Percentiles rank a stretch among this genome's conserved stretches.
phyloP scores from a whole-genome alignment of 768 basidiomycete species.

The Mycena rebaudengoi region DNA sequence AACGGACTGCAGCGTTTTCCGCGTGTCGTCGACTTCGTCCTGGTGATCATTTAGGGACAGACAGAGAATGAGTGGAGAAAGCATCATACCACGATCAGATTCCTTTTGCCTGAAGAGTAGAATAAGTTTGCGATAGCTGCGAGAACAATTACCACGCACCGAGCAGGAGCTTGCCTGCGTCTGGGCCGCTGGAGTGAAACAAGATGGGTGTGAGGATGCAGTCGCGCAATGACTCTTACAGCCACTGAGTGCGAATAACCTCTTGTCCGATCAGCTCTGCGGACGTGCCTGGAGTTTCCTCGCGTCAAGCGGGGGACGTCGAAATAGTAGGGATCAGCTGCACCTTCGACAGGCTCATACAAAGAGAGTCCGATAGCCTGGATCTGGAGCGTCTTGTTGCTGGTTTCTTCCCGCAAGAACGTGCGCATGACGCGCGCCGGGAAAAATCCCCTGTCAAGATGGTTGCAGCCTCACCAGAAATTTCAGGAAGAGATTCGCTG shows the following conservation, averaged over 20 bases:
- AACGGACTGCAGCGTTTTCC: constrained; percentile 86
- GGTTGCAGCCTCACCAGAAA: no score
- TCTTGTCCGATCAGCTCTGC: constrained; percentile 81
- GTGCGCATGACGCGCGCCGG: constrained; percentile 95
- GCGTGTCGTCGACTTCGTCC: constrained; percentile 91
- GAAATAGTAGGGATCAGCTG: neutral
- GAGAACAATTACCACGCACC: constrained; percentile 54
- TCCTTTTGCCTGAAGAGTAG: constrained; percentile 5
- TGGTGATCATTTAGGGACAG: constrained; percentile 35
- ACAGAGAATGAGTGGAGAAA: neutral
- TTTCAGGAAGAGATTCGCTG: constrained; percentile 44
- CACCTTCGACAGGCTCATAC: constrained; percentile 77
- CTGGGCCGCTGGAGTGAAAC: constrained; percentile 62
- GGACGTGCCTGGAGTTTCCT: constrained; percentile 61
- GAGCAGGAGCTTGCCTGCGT: constrained; percentile 73
- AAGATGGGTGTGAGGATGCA: constrained; percentile 7
- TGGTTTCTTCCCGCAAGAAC: constrained; percentile 76
- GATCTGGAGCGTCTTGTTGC: constrained; percentile 86
- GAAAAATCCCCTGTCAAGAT: constrained; percentile 81
- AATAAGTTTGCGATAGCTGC: constrained; percentile 2
- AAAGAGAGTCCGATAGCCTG: constrained; percentile 96
- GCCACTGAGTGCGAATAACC: constrained; percentile 96
- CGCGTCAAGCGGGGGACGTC: neutral
- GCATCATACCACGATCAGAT: constrained; percentile 22
- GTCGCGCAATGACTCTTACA: constrained; percentile 58